phyloP scores from a whole-genome alignment of 495 filamentous ascomycete species.

The Tuber umbilicatum region DNA sequence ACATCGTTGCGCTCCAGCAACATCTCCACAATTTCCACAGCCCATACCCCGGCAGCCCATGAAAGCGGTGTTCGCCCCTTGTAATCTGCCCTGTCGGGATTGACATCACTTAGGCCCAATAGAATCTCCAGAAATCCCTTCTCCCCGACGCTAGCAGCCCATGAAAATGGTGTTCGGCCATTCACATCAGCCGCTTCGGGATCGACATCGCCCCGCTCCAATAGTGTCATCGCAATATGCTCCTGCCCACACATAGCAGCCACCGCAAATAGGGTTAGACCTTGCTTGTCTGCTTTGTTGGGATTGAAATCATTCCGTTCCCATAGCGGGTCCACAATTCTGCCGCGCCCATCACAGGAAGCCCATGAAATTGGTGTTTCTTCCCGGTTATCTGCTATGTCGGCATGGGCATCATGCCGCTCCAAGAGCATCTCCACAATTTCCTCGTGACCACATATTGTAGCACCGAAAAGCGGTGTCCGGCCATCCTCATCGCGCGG shows the following conservation, averaged over 20 bases:
- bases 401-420: slow-evolving; percentile 23
- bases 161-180: slow-evolving; percentile 24
- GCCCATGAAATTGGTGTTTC: slow-evolving; percentile 36
- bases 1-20: too few relatives aligned
- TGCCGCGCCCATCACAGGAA: slow-evolving; percentile 36
- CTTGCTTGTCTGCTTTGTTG: slow-evolving; percentile 8
- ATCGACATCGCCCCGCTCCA: slow-evolving; percentile 36
- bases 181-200: slow-evolving; percentile 19
- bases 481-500: slow-evolving; percentile 16
- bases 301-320: slow-evolving; percentile 15
- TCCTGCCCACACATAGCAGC: too few relatives aligned
- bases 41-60: too few relatives aligned
- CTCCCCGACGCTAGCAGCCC: slow-evolving; percentile 11
- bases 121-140: too few relatives aligned
- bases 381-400: slow-evolving; percentile 3
- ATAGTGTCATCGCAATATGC: slow-evolving; percentile 17
- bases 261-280: too few relatives aligned
- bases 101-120: too few relatives aligned
- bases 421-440: too few relatives aligned
- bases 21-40: too few relatives aligned
- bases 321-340: slow-evolving; percentile 40
- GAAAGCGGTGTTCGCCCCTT: too few relatives aligned
- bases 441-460: too few relatives aligned
- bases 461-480: slow-evolving; percentile 27
- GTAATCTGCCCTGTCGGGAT: too few relatives aligned